Base-by-base conservation (phyloP, 2,329 filamentous ascomycete species). In the Claviceps paspali region DNA sequence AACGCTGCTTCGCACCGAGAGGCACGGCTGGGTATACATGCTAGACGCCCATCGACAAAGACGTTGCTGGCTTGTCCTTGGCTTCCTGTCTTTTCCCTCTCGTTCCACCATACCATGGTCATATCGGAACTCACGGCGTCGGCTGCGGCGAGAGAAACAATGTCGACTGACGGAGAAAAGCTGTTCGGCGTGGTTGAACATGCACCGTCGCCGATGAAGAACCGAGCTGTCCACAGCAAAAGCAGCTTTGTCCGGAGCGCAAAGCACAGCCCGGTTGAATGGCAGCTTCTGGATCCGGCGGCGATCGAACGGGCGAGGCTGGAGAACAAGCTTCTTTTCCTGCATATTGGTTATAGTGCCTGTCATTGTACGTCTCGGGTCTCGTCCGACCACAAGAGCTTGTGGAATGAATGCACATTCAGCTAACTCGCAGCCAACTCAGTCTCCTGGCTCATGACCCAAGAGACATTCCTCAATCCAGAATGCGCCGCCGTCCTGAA, bases 271-370 rank as follows among this genome's bases (percentile, higher is more conserved):
- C 76, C 79, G 2, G 87, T 96, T 27, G 77, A 79, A 49, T 98
- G 91, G 91, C 91, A 98, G 65, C 66, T 84, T 41, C 83, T 93
- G 67, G 80, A 80, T 47, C 68, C 79, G 17, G 78, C 86, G 50
- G 76, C 84, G 12, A 67, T 95, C 38, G 71, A 73, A 44, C 67
- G 86, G 33, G 88, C 91, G 12, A 81, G 75, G 56, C 73, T 68
- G 48, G 76, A 87, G 48, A 92, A 96, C 57, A 82, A 86, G 51
- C 68, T 94, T 41, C 78, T 98, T 41, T 96, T 95, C 53, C 66
- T 96, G 43, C 92, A 88, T 55, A 87, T 96, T 51, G 91, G 91
- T 34, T 98, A 94, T 64, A 82, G 82, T 15, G 86, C 91, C 29
- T 96, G 91, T 56, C 88, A 96, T 63, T 93, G 91, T 91, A 62